A percentile compares a stretch with the other conserved stretches of the same genome.
Evolutionary conservation across 306 rosid species (phyloP).

Genomic region (Prunus davidiana): DNA sequence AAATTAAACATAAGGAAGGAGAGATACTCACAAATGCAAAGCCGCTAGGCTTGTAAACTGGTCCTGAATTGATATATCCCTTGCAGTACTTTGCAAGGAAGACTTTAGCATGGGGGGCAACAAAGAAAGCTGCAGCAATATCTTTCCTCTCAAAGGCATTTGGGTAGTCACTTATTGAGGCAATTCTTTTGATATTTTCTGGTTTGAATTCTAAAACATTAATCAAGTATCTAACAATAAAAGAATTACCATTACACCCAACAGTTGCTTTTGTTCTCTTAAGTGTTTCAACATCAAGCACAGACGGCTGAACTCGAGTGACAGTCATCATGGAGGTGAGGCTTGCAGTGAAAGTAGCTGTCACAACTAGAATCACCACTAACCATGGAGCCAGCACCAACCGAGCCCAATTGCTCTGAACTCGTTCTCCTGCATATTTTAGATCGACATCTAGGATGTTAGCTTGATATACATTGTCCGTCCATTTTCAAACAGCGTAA

Average conservation of each 20-base stretch:
- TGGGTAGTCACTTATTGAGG: conserved; percentile 42
- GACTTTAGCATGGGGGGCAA: conserved; percentile 55
- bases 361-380: conserved; percentile 42
- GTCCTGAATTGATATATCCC: conserved; percentile 37
- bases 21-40: conserved; percentile 45
- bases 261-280: conserved; percentile 36
- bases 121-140: conserved; percentile 62
- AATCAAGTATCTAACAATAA: conserved; percentile 37
- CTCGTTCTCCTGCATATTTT: conserved; percentile 37
- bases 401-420: conserved; percentile 44
- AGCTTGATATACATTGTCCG: no score
- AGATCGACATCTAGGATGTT: neutral
- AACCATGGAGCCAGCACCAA: conserved; percentile 65
- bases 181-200: conserved; percentile 32
- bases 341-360: conserved; percentile 54
- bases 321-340: conserved; percentile 53
- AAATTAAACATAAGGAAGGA: neutral
- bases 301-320: conserved; percentile 46
- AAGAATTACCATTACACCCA: conserved; percentile 58
- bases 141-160: conserved; percentile 40
- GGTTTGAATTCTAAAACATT: conserved; percentile 27
- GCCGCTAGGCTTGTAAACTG: conserved; percentile 48
- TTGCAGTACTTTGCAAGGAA: conserved; percentile 56
- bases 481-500: neutral
- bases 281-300: conserved; percentile 38